phyloP scores from a whole-genome alignment of 1,284 basidiomycete species.

The Agaricales sp. region DNA sequence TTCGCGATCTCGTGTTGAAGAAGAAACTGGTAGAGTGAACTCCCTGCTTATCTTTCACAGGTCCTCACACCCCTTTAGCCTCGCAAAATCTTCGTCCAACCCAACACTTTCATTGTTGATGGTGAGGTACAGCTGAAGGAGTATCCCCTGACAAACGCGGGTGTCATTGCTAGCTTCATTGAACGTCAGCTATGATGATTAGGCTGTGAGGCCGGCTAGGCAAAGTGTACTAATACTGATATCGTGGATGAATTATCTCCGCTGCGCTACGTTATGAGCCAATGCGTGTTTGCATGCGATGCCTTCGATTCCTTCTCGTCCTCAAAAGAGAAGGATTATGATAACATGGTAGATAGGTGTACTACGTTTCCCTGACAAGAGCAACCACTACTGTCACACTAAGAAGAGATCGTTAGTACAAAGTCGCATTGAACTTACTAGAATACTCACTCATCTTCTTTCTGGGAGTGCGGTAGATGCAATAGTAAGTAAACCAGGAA shows the following conservation, averaged over 20 bases:
- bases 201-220: neutral
- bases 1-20: slow-evolving; percentile 64
- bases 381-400: slow-evolving; percentile 54
- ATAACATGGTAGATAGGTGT: neutral
- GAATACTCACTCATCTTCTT: slow-evolving; percentile 51
- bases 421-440: slow-evolving; percentile 1
- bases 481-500: slow-evolving; percentile 2
- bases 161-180: slow-evolving; percentile 72
- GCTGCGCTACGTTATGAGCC: too few species aligned
- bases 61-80: slow-evolving; percentile 31
- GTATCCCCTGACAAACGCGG: slow-evolving; percentile 60
- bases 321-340: neutral
- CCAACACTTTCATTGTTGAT: slow-evolving; percentile 59
- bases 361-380: slow-evolving; percentile 42
- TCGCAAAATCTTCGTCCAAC: slow-evolving; percentile 75
- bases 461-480: slow-evolving; percentile 24
- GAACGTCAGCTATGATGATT: slow-evolving; percentile 23
- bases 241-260: neutral
- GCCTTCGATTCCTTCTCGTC: too few species aligned
- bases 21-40: slow-evolving; percentile 56
- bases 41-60: slow-evolving; percentile 3
- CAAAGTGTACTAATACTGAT: neutral
- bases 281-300: too few species aligned
- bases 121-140: slow-evolving; percentile 66
- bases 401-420: slow-evolving; percentile 6